These are phyloP conservation scores for Talinum fruticosum DNA, from an alignment of 148 eudicot genomes.

Conservation along the genomic window DNA sequence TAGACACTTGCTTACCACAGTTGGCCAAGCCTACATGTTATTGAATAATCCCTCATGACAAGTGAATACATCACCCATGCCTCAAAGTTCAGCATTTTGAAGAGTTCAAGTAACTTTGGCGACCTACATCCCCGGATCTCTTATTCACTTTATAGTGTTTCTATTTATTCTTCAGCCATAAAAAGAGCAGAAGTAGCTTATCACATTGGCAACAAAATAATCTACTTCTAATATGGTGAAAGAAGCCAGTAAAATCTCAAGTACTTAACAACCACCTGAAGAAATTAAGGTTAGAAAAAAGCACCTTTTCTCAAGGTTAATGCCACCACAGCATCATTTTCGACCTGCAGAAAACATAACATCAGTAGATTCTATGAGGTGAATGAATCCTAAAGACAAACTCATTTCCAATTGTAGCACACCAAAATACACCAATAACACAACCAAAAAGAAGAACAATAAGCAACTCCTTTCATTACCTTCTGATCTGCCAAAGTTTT, in stretches of 20 bases:
- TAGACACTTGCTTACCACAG: no score
- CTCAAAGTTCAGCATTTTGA: not conserved
- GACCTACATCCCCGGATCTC: not conserved
- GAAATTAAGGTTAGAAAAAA: constrained; percentile 9
- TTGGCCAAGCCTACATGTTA: no score
- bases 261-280: not conserved
- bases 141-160: not conserved
- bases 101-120: not conserved
- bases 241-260: not conserved
- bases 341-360: constrained; percentile 55
- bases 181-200: not conserved
- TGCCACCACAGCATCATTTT: constrained; percentile 97
- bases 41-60: not conserved
- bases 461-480: constrained; percentile 36
- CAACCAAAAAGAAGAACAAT: constrained; percentile 2
- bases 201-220: not conserved
- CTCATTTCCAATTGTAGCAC: not conserved
- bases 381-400: not conserved
- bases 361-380: not conserved
- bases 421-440: not conserved
- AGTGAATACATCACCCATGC: not conserved
- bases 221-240: not conserved
- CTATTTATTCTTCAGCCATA: not conserved
- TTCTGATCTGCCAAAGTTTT: constrained; percentile 92
- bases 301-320: constrained; percentile 89